Base-by-base conservation (phyloP, 305 asterid species). In the Fraxinus baroniana region DNA sequence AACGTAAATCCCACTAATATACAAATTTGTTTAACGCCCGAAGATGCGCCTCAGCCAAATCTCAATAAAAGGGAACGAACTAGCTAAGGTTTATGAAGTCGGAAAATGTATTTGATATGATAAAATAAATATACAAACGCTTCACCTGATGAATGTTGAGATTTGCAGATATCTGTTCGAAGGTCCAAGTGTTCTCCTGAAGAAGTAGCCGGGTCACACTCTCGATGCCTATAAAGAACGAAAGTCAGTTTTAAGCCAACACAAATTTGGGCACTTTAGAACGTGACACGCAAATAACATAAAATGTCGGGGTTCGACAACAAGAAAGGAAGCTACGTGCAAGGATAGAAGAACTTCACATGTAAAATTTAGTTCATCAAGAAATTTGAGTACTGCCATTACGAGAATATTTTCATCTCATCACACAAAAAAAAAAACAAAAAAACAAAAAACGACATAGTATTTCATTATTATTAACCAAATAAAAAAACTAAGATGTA, bases 161-260 rank as follows among this genome's bases (percentile, higher is more conserved):
- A 90, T 95, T 95, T 35, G 92, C 72, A 17, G 98, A 90, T 81
- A 95, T 94, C 87, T 92, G 94, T 78, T 93, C 86, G 83, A 95
- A 91, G 79, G 90, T 88, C 91, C 94, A 92, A 78, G 86, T 86
- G 78, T 95, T 95, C 81, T 92, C 96, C 87, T 89, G 91, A 86
- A 95, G 94, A 82, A 95, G 97, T 81, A 87, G 94, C 44, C 80
- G 82, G 4, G 94, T 89, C 60, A 83, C 70, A 80, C 90, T 91
- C 68, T 84, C 89, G 15, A 87, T 80, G 66, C 83, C 97, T 92
- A 92, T 84, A 79, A 60, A 60, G 10, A 60, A 20, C 0, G 28
- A 0, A 60, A 60, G 30, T 60, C 70, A 60, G 28, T 60, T 60
- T 60, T 55, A 55, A 55, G 64, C 8, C 18, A 55, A 7, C 26